A percentile compares a stretch with the other conserved stretches of the same genome.
Conservation (phyloP, 257 asterid genomes). For the Fraxinus americana region DNA sequence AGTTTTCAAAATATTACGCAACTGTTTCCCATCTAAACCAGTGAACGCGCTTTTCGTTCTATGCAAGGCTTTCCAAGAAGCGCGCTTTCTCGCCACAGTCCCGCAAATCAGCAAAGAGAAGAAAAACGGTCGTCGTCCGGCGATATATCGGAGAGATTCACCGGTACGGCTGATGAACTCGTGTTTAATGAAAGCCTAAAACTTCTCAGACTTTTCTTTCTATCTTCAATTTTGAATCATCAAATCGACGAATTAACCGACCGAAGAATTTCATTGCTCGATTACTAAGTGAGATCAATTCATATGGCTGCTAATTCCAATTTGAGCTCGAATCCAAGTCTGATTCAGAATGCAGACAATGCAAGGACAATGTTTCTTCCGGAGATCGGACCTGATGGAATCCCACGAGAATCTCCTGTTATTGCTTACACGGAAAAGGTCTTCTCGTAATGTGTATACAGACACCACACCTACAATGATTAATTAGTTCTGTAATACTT, state of each 20-base stretch:
- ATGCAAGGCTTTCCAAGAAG: not conserved
- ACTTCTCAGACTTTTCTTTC: not conserved
- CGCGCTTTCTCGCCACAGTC: not conserved
- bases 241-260: not conserved
- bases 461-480: not conserved
- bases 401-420: constrained; percentile 71
- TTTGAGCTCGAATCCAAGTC: not conserved
- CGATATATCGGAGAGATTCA: not conserved
- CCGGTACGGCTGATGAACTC: not conserved
- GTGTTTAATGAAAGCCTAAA: not conserved
- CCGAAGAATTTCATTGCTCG: constrained; percentile 17
- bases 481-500: not conserved
- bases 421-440: constrained; percentile 92
- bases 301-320: constrained; percentile 54
- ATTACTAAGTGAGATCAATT: constrained; percentile 27
- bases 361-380: constrained; percentile 36
- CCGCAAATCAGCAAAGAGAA: not conserved
- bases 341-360: constrained; percentile 35
- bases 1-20: no score
- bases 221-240: not conserved
- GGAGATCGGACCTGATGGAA: constrained; percentile 95
- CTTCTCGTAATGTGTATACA: not conserved
- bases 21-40: not conserved
- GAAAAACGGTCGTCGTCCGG: not conserved
- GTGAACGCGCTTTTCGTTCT: not conserved